A percentile compares a stretch with the other conserved stretches of the same genome.
These are phyloP conservation scores for Onygenales sp. DNA, from an alignment of 2,329 filamentous ascomycete species.

Conservation along the genomic window DNA sequence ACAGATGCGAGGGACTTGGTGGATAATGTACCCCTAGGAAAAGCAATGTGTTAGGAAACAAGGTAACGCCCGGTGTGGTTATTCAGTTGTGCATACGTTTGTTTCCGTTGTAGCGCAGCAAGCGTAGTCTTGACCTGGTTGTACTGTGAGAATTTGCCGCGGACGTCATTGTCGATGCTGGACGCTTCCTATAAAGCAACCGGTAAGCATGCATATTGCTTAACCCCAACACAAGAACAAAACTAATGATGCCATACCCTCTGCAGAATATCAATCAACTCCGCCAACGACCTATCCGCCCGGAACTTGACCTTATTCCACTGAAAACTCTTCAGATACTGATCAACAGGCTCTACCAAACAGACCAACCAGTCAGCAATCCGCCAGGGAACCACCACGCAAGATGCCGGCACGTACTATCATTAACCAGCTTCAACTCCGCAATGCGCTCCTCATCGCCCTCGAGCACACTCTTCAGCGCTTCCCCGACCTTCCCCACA, in stretches of 20 bases:
- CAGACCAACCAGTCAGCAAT: slow-evolving; percentile 4
- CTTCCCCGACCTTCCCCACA: slow-evolving; percentile 80
- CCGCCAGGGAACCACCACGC: background rate
- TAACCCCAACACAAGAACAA: background rate
- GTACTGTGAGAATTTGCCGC: slow-evolving; percentile 89
- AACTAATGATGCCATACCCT: slow-evolving; percentile 48
- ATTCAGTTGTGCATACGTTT: slow-evolving; percentile 53
- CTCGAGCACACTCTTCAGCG: slow-evolving; percentile 70
- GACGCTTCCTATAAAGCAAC: slow-evolving; percentile 58
- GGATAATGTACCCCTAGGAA: slow-evolving; percentile 70
- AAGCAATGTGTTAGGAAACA: background rate
- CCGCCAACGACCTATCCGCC: slow-evolving; percentile 77
- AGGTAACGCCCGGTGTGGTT: background rate
- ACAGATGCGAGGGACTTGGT: slow-evolving; percentile 90
- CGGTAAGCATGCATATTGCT: background rate
- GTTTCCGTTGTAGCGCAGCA: slow-evolving; percentile 70
- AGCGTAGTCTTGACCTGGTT: slow-evolving; percentile 82
- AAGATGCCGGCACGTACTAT: slow-evolving; percentile 52
- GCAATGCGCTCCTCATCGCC: slow-evolving; percentile 73
- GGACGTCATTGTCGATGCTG: slow-evolving; percentile 92
- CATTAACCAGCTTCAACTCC: slow-evolving; percentile 86
- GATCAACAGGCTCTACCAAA: slow-evolving; percentile 75
- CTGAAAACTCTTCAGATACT: slow-evolving; percentile 77
- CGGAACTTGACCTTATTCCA: slow-evolving; percentile 99
- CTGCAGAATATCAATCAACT: slow-evolving; percentile 78